These are phyloP conservation scores for Peniophora sp. DNA, from an alignment of 1,284 basidiomycete species.

Conservation along the genomic window DNA sequence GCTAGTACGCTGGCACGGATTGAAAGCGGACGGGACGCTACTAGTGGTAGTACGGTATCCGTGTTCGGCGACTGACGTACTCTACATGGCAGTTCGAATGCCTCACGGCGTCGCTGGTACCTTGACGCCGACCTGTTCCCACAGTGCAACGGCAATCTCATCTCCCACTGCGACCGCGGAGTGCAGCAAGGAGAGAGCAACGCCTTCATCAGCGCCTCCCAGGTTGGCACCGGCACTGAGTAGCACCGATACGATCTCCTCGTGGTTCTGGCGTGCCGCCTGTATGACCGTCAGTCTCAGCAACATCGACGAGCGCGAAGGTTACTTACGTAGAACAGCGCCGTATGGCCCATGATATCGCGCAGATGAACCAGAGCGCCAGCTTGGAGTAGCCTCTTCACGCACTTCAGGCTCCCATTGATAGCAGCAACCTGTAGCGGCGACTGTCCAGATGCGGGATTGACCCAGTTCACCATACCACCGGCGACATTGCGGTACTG, in stretches of 20 bases:
- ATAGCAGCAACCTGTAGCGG: conserved; percentile 79
- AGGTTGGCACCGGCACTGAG: conserved; percentile 71
- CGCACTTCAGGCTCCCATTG: conserved; percentile 51
- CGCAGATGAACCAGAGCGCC: conserved; percentile 86
- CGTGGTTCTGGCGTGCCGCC: conserved; percentile 64
- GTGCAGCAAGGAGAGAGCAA: too few species aligned
- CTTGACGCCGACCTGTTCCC: conserved; percentile 37
- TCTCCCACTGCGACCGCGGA: conserved; percentile 23
- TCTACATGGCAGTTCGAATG: too few species aligned
- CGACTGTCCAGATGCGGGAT: conserved; percentile 60
- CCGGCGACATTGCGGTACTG: conserved; percentile 35
- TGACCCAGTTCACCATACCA: conserved; percentile 64
- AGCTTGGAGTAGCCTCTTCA: conserved; percentile 56
- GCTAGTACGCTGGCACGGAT: too few species aligned
- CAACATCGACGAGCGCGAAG: background rate
- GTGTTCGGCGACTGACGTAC: too few species aligned
- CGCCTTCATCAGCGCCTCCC: conserved; percentile 41
- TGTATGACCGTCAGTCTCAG: conserved; percentile 17
- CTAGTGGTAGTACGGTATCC: too few species aligned
- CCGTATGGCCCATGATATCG: conserved; percentile 73
- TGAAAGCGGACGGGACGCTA: too few species aligned
- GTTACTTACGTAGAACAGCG: conserved; percentile 65
- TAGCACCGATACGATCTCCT: conserved; percentile 56
- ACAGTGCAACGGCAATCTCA: conserved; percentile 36
- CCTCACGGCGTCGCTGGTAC: conserved; percentile 3